A percentile compares a stretch with the other conserved stretches of the same genome.
These are phyloP conservation scores for Cladophialophora chaetospira DNA, from an alignment of 2,329 filamentous ascomycete species.

Conservation along the genomic window DNA sequence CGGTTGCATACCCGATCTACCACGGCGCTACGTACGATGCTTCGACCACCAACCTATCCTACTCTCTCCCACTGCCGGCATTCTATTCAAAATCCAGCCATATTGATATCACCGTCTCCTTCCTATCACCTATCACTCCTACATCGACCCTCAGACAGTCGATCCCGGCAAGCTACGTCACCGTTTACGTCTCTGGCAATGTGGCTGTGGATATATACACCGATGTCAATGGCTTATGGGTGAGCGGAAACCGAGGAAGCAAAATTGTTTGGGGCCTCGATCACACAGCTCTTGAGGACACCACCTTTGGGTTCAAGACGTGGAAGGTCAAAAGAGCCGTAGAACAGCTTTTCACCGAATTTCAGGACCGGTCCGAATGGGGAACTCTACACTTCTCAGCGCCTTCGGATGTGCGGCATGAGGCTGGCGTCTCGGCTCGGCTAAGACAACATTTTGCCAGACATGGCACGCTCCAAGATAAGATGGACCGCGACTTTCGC, in stretches of 20 bases:
- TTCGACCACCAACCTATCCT: conserved; percentile 70
- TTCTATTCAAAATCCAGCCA: conserved; percentile 38
- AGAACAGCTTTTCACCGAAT: conserved; percentile 73
- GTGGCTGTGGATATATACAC: conserved; percentile 67
- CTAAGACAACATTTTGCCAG: conserved; percentile 71
- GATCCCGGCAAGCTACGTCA: conserved; percentile 79
- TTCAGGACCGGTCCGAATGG: conserved; percentile 76
- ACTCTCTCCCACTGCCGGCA: conserved; percentile 55
- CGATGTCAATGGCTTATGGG: conserved; percentile 77
- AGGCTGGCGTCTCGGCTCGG: conserved; percentile 67
- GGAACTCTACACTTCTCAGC: conserved; percentile 76
- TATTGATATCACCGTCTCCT: conserved; percentile 61
- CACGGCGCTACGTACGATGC: conserved; percentile 67
- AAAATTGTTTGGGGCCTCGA: conserved; percentile 70
- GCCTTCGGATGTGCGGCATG: conserved; percentile 66
- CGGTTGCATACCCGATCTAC: conserved; percentile 61
- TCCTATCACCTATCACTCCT: conserved; percentile 76
- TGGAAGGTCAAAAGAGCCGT: conserved; percentile 47
- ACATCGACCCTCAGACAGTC: conserved; percentile 78
- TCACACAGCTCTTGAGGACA: conserved; percentile 44
- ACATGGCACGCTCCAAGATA: conserved; percentile 66
- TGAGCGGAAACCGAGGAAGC: conserved; percentile 71
- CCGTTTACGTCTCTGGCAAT: conserved; percentile 67
- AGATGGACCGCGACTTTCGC: conserved; percentile 67
- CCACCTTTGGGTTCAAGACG: conserved; percentile 44